Percentiles rank a stretch among this genome's conserved stretches.
Conservation (phyloP, 2,329 filamentous ascomycete genomes). For the Phaeophleospora eucalypticola region DNA sequence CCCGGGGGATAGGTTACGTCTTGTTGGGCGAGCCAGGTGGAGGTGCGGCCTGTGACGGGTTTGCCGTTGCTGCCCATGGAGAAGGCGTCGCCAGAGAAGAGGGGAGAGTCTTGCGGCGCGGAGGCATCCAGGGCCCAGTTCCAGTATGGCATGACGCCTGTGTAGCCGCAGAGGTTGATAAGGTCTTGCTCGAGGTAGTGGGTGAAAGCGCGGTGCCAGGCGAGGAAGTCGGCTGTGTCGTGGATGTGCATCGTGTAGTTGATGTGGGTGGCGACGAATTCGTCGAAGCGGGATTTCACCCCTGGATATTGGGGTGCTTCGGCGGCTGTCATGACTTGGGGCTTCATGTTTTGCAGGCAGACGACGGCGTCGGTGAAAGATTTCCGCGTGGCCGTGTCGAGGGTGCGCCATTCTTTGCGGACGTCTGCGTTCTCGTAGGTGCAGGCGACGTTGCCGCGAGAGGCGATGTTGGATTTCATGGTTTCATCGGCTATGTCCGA, state of each 20-base stretch:
- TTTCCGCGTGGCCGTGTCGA: constrained; percentile 26
- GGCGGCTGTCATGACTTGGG: constrained; percentile 25
- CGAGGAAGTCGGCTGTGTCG: constrained; percentile 31
- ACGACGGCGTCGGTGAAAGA: constrained; percentile 31
- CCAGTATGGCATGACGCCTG: constrained; percentile 34
- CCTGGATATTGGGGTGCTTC: constrained; percentile 27
- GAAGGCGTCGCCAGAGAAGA: constrained; percentile 54
- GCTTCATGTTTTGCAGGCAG: constrained; percentile 27
- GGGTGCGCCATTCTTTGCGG: constrained; percentile 28
- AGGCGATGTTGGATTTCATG: constrained; percentile 26
- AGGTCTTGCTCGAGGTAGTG: constrained; percentile 44
- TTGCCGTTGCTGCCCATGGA: constrained; percentile 34
- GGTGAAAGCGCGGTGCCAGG: constrained; percentile 43
- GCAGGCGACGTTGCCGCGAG: constrained; percentile 20
- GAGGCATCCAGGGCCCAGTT: constrained; percentile 31
- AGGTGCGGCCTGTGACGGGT: constrained; percentile 24
- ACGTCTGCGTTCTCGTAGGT: constrained; percentile 29
- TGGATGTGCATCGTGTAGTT: constrained; percentile 33
- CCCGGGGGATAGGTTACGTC: constrained; percentile 44
- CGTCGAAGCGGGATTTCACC: constrained; percentile 29
- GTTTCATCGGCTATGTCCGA: constrained; percentile 26
- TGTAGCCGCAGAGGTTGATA: constrained; percentile 42
- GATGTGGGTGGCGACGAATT: constrained; percentile 33
- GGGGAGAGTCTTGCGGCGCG: constrained; percentile 38
- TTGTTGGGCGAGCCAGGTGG: constrained; percentile 27